These are phyloP conservation scores for Colletotrichum sidae DNA, from an alignment of 2,329 filamentous ascomycete genomes.

Conservation along the genomic window DNA sequence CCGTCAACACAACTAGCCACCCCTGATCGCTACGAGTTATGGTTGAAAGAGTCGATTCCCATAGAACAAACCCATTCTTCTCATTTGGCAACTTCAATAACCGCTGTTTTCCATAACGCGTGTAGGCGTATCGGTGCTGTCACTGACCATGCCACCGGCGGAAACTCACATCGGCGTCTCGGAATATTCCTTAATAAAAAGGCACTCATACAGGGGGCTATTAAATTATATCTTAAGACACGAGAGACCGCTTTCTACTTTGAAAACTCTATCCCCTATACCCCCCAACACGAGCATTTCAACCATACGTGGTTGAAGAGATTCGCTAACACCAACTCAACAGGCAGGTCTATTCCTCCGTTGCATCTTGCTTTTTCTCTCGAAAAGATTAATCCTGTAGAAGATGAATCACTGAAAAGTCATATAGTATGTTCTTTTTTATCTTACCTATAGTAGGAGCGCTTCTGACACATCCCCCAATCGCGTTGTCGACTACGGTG, in stretches of 20 bases:
- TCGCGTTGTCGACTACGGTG: conserved; percentile 68
- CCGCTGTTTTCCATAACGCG: background rate
- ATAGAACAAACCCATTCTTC: too few relatives aligned
- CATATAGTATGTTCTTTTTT: too few relatives aligned
- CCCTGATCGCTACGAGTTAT: too few relatives aligned
- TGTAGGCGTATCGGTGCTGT: conserved; percentile 64
- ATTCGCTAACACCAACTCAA: too few relatives aligned
- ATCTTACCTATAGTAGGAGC: conserved; percentile 66
- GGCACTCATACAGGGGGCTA: conserved; percentile 67
- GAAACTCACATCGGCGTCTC: conserved; percentile 71
- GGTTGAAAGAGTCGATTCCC: too few relatives aligned
- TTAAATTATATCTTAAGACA: conserved; percentile 69
- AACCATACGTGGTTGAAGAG: conserved; percentile 64
- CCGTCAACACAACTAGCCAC: too few relatives aligned
- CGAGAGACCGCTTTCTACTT: conserved; percentile 74
- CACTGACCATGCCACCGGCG: conserved; percentile 68
- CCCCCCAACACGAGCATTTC: conserved; percentile 68
- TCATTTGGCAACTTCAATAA: too few relatives aligned
- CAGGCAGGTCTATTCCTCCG: too few relatives aligned
- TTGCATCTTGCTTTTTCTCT: too few relatives aligned
- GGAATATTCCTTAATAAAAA: conserved; percentile 67
- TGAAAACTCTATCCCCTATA: conserved; percentile 68
- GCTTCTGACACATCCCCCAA: conserved; percentile 70
- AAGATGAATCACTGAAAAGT: too few relatives aligned
- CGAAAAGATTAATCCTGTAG: too few relatives aligned